These are phyloP conservation scores for Coemansia sp. DNA, from an alignment of 192 early-diverging fungal species.

Conservation along the genomic window DNA sequence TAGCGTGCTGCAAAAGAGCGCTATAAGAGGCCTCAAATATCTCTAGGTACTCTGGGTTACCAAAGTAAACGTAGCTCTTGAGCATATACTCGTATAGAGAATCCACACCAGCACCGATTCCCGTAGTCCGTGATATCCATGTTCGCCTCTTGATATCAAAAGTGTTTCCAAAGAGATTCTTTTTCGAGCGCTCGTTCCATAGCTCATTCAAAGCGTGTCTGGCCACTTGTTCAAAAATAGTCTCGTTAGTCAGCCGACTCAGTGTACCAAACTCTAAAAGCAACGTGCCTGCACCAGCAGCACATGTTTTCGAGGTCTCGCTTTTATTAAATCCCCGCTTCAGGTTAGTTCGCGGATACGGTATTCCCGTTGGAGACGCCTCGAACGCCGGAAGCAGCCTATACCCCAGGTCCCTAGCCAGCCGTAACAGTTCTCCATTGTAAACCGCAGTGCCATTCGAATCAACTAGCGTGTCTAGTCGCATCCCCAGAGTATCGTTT, in stretches of 20 bases:
- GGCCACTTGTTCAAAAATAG: constrained; percentile 70
- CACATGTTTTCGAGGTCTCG: constrained; percentile 73
- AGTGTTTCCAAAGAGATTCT: constrained; percentile 80
- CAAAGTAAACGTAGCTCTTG: constrained; percentile 87
- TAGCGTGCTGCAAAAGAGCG: constrained; percentile 59
- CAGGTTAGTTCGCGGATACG: constrained; percentile 77
- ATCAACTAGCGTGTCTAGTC: constrained; percentile 7
- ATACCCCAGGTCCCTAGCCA: constrained; percentile 78
- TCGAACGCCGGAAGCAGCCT: constrained; percentile 87
- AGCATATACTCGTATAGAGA: constrained; percentile 91
- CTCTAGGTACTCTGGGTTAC: constrained; percentile 67
- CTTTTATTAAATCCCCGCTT: constrained; percentile 62
- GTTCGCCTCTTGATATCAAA: constrained; percentile 66
- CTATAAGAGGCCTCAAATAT: constrained; percentile 75
- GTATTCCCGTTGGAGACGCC: constrained; percentile 72
- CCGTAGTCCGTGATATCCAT: constrained; percentile 69
- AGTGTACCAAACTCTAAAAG: constrained; percentile 91
- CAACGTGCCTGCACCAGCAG: constrained; percentile 88
- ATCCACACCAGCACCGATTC: constrained; percentile 88
- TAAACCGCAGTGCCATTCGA: constrained; percentile 53
- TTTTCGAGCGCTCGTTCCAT: constrained; percentile 72
- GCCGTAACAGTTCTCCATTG: constrained; percentile 68
- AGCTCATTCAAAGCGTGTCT: constrained; percentile 66
- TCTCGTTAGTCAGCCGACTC: constrained; percentile 76
- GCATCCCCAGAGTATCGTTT: constrained; percentile 54